Evolutionary conservation across 805 yeast genomes (phyloP).

Genomic region (Yarrowia sp.): DNA sequence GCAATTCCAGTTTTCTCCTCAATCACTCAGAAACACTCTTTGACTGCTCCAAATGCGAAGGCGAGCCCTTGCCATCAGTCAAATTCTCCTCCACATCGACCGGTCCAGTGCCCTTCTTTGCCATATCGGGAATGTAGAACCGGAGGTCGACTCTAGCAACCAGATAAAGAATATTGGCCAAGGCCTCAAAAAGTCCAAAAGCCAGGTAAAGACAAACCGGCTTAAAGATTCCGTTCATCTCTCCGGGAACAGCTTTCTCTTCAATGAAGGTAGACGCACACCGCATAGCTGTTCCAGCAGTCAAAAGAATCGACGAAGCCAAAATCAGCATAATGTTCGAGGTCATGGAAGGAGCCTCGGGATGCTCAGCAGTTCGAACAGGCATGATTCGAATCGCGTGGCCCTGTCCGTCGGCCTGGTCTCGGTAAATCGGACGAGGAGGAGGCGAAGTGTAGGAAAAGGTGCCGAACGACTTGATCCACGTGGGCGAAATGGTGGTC

Average conservation of each 20-base stretch:
- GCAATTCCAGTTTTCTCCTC: not conserved
- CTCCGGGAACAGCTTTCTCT: slow-evolving; percentile 41
- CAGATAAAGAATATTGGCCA: slow-evolving; percentile 64
- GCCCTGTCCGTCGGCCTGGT: slow-evolving; percentile 53
- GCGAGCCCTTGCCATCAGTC: slow-evolving; percentile 25
- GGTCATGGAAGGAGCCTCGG: slow-evolving; percentile 49
- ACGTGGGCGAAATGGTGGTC: slow-evolving; percentile 65
- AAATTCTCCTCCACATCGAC: slow-evolving; percentile 16
- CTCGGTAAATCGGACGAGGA: slow-evolving; percentile 48
- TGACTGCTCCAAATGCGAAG: slow-evolving; percentile 31
- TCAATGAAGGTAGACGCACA: slow-evolving; percentile 48
- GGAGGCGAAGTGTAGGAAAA: slow-evolving; percentile 64
- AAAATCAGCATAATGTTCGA: slow-evolving; percentile 54
- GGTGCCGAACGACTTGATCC: slow-evolving; percentile 71
- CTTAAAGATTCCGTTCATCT: slow-evolving; percentile 50
- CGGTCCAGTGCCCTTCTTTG: slow-evolving; percentile 41
- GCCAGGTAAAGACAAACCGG: slow-evolving; percentile 69
- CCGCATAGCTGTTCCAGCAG: slow-evolving; percentile 48
- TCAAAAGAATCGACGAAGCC: slow-evolving; percentile 42
- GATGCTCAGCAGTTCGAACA: slow-evolving; percentile 50
- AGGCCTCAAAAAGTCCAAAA: slow-evolving; percentile 71
- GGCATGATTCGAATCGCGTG: slow-evolving; percentile 66
- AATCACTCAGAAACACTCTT: slow-evolving; percentile 2
- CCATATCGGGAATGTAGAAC: slow-evolving; percentile 76
- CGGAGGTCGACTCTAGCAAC: slow-evolving; percentile 74